Percentiles rank a stretch among this genome's conserved stretches.
These are phyloP conservation scores for Vinca major DNA, from an alignment of 305 asterid genomes.

Conservation along the genomic window DNA sequence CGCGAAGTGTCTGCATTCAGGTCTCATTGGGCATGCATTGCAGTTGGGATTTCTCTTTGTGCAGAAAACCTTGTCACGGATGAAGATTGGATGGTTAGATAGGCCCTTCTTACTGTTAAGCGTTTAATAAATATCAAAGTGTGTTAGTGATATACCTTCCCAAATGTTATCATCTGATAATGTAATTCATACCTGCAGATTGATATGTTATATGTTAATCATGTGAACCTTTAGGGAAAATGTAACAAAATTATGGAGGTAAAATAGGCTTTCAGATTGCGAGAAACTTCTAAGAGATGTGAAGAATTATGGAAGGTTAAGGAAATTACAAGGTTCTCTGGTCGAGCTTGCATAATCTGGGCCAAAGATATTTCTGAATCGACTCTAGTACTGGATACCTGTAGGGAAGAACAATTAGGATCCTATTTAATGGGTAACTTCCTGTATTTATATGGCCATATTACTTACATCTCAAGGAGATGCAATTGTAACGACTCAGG, in stretches of 20 bases:
- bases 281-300: conserved; percentile 7
- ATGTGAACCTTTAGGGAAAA: conserved; percentile 18
- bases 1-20: conserved; percentile 93
- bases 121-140: background rate
- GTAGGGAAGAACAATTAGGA: conserved; percentile 25
- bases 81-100: conserved; percentile 9
- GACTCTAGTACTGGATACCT: conserved; percentile 84
- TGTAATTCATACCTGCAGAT: conserved; percentile 87
- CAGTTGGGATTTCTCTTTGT: conserved; percentile 92
- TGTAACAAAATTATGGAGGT: conserved; percentile 9
- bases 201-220: conserved; percentile 16
- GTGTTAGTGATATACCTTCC: conserved; percentile 53
- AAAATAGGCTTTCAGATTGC: conserved; percentile 14
- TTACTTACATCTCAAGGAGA: conserved; percentile 82
- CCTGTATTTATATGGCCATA: conserved; percentile 11
- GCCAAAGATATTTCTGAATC: conserved; percentile 88
- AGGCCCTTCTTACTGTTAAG: conserved; percentile 12
- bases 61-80: conserved; percentile 73
- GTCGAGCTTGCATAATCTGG: conserved; percentile 85
- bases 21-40: conserved; percentile 91
- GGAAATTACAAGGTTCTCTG: conserved; percentile 66
- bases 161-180: conserved; percentile 96
- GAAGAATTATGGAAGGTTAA: background rate
- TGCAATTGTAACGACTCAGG: conserved; percentile 92
- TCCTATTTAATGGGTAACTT: conserved; percentile 15